Evolutionary conservation across 225 moss, liverwort and hornwort genomes (phyloP).

Genomic region (Climacium dendroides): DNA sequence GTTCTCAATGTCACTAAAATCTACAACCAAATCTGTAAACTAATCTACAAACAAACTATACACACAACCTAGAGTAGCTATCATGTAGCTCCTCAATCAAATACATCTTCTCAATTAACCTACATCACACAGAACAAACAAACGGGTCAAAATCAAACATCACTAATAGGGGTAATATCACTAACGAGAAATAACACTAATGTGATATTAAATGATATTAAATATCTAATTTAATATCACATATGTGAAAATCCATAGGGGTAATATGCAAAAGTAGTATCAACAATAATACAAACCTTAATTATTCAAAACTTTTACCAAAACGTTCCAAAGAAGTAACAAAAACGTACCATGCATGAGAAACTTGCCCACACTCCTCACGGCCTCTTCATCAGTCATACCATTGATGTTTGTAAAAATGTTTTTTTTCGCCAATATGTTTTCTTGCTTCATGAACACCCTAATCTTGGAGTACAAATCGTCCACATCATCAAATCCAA

Average conservation of each 20-base stretch:
- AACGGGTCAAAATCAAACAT: neutral
- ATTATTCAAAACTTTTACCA: neutral
- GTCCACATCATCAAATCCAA: neutral
- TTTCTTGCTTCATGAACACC: neutral
- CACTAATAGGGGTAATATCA: too few relatives aligned
- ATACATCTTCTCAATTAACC: neutral
- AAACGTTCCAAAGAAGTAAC: neutral
- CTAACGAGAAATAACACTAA: too few relatives aligned
- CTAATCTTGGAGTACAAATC: neutral
- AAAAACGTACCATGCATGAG: neutral
- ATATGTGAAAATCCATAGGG: too few relatives aligned
- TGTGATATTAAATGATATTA: too few relatives aligned
- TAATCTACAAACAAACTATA: too few relatives aligned
- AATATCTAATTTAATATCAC: too few relatives aligned
- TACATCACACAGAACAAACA: neutral
- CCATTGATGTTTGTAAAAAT: neutral
- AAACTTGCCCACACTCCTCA: neutral
- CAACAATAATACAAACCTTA: neutral
- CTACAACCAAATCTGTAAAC: too few relatives aligned
- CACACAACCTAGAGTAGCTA: too few relatives aligned
- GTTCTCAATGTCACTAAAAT: neutral
- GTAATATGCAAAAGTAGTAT: too few relatives aligned
- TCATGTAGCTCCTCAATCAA: neutral
- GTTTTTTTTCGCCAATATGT: neutral
- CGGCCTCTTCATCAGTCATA: accelerated